Evolutionary conservation across 768 basidiomycete genomes (phyloP), one percentile per base, ranked within the genome.

Genomic region (Daedaleopsis nitida): DNA sequence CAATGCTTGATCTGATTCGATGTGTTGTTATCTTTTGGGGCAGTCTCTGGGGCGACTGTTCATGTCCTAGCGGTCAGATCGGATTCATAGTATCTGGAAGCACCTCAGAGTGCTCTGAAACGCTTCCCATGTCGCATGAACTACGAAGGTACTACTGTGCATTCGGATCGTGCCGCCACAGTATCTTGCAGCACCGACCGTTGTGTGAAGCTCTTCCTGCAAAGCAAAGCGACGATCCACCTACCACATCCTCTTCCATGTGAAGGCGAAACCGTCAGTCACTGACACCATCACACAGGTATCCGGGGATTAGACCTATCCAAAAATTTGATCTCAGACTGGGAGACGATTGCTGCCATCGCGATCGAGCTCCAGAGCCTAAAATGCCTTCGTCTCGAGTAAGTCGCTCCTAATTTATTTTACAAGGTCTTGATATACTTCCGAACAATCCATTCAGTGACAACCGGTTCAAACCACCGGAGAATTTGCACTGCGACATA

Each of bases 281-380:
- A 49, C 47, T 49, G 4, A 10, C 6, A 17, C 24, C 49, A 12
- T 32, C n/a, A 14, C 10, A 64, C 63, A 96, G 93, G 84, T 68
- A 79, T 95, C 47, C 83, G 83, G n/a, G 87, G 86, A 10, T 78
- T 98, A 39, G 91, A 97, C 76, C 77, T 98, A 39, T 93, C 94
- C 16, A 77, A 79, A 47, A 95, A 81, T 73, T 80, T 97, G 17
- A 66, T 97, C 35, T 72, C 86, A 5, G 78, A 73, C 58, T 97
- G 95, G 96, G 78, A 85, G 34, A 74, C 77, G 3, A 77, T 96
- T 17, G 84, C 87, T 11, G 68, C 72, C 23, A 92, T 98, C 60
- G 73, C 82, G 12, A 67, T 68, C 12, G 86, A 88, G 67, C 76
- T 98, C 3, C 84, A 82, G 11, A 69, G 68, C 5, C 80, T 98